Evolutionary conservation across 768 basidiomycete genomes (phyloP).

Genomic region (Lentinula sp.): DNA sequence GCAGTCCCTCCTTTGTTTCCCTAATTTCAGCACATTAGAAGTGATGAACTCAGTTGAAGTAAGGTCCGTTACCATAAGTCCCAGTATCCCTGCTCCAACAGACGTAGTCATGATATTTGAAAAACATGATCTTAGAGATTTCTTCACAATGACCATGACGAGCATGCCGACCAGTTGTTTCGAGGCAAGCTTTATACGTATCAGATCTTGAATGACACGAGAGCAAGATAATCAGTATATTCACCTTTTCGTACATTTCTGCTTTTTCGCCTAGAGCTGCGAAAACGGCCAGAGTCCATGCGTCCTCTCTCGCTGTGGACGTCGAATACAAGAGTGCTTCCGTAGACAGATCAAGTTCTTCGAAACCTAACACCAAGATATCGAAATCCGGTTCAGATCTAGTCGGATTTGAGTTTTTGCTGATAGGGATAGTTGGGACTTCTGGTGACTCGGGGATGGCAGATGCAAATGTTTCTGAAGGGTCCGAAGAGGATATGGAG

Average conservation of each 20-base stretch:
- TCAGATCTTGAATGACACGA: neutral
- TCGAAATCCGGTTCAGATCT: slow-evolving; percentile 45
- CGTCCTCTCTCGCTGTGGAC: slow-evolving; percentile 58
- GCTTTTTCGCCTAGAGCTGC: slow-evolving; percentile 67
- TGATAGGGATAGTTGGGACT: neutral
- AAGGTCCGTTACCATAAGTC: slow-evolving; percentile 55
- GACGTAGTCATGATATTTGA: slow-evolving; percentile 42
- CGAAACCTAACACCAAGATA: slow-evolving; percentile 70
- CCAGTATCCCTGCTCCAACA: slow-evolving; percentile 72
- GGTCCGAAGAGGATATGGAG: neutral
- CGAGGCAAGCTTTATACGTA: slow-evolving; percentile 47
- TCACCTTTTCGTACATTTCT: slow-evolving; percentile 61
- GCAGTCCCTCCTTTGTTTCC: slow-evolving; percentile 83
- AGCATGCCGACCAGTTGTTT: slow-evolving; percentile 84
- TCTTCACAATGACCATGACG: slow-evolving; percentile 63
- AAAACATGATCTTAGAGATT: slow-evolving; percentile 42
- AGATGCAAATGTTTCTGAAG: neutral
- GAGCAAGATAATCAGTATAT: neutral
- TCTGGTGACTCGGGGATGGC: neutral
- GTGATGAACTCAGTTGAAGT: neutral
- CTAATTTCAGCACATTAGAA: slow-evolving; percentile 25
- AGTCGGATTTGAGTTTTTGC: slow-evolving; percentile 9
- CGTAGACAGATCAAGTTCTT: slow-evolving; percentile 74
- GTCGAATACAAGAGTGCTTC: slow-evolving; percentile 73
- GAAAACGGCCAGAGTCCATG: slow-evolving; percentile 63